Percentiles rank a stretch among this genome's conserved stretches.
Evolutionary conservation across 257 asterid species (phyloP).

Genomic region (Parsonsia alboflavescens): DNA sequence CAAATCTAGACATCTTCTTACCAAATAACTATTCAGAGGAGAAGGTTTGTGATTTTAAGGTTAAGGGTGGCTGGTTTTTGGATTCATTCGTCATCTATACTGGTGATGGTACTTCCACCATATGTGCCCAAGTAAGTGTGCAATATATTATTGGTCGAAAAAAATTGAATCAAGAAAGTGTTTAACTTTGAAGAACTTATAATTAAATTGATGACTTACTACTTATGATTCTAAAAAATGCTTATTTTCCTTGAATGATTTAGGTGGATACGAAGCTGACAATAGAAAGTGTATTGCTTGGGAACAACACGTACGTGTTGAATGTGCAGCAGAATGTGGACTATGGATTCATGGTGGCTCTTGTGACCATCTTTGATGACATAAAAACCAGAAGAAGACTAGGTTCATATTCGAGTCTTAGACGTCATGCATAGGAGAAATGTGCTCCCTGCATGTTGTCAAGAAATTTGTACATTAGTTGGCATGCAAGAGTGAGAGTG

Average conservation of each 20-base stretch:
- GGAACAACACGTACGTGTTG: constrained; percentile 33
- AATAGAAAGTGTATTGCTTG: constrained; percentile 25
- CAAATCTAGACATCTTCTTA: constrained; percentile 36
- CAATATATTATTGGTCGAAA: too few relatives aligned
- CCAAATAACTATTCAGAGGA: constrained; percentile 36
- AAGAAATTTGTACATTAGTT: too few relatives aligned
- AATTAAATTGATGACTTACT: too few relatives aligned
- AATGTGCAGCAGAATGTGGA: constrained; percentile 35
- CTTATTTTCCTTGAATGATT: background rate
- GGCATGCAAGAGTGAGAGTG: too few relatives aligned
- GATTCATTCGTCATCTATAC: constrained; percentile 43
- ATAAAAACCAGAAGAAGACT: constrained; percentile 7
- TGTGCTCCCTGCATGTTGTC: too few relatives aligned
- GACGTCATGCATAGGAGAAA: too few relatives aligned
- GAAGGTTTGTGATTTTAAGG: constrained; percentile 43
- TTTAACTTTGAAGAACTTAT: too few relatives aligned
- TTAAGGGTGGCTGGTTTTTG: constrained; percentile 66
- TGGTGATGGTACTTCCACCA: background rate
- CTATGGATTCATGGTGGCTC: constrained; percentile 37
- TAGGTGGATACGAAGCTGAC: constrained; percentile 45
- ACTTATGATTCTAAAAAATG: too few relatives aligned
- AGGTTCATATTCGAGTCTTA: background rate
- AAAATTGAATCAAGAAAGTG: too few relatives aligned
- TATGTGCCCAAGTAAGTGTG: constrained; percentile 14
- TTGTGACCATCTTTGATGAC: constrained; percentile 37